Conservation (phyloP, 2,329 filamentous ascomycete species). For the Sporothrix globosa region DNA sequence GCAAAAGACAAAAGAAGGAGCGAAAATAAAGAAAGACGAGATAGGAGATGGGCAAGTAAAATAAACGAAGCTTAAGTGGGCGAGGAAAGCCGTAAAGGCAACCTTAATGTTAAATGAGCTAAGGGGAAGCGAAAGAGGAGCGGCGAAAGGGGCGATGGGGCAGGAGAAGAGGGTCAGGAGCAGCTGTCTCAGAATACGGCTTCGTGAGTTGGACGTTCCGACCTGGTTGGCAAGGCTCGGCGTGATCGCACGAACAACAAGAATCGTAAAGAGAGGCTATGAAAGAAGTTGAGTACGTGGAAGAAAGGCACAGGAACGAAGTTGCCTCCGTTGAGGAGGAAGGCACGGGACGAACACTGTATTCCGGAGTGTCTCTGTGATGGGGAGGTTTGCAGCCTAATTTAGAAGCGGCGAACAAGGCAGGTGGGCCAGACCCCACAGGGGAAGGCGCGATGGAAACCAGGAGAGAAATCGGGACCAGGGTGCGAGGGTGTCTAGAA, state of each 20-base stretch:
- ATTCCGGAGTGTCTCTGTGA: neutral
- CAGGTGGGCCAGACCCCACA: slow-evolving; percentile 20
- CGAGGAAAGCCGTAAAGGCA: neutral
- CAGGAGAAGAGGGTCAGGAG: slow-evolving; percentile 11
- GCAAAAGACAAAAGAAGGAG: neutral
- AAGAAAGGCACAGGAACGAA: neutral
- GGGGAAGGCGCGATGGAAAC: slow-evolving; percentile 15
- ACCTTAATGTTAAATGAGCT: slow-evolving; percentile 26
- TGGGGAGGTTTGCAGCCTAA: slow-evolving; percentile 22
- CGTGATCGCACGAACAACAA: neutral
- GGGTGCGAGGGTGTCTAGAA: neutral
- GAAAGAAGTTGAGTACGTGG: neutral
- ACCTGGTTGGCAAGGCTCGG: neutral
- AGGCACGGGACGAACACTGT: slow-evolving; percentile 15
- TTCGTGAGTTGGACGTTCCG: neutral
- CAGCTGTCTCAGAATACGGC: slow-evolving; percentile 23
- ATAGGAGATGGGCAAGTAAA: neutral
- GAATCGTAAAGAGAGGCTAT: too few relatives aligned
- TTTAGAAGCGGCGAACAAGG: slow-evolving; percentile 15
- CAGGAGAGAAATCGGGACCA: neutral
- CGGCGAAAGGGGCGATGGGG: slow-evolving; percentile 21
- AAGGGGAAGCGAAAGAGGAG: slow-evolving; percentile 14
- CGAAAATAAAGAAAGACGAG: neutral
- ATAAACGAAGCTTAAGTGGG: slow-evolving; percentile 24
- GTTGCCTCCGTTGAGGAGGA: slow-evolving; percentile 14